Evolutionary conservation across 2,329 filamentous ascomycete genomes (phyloP).

Genomic region (Trichoderma atrobrunneum): DNA sequence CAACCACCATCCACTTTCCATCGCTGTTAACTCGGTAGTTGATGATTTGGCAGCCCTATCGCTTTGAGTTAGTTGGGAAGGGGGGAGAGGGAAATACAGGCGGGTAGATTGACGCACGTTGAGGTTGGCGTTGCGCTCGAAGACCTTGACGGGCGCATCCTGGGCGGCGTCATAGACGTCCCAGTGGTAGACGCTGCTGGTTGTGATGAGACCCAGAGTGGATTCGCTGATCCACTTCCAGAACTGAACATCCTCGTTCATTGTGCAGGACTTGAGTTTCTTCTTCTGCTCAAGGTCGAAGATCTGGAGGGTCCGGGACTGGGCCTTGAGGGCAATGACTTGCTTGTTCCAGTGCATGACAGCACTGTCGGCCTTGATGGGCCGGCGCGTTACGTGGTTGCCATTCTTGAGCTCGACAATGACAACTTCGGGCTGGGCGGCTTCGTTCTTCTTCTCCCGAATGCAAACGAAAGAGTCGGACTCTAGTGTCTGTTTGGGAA

Average conservation of each 20-base stretch:
- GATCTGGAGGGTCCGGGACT: slow-evolving; percentile 92
- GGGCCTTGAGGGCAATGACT: slow-evolving; percentile 94
- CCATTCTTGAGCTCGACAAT: slow-evolving; percentile 97
- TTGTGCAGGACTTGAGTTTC: slow-evolving; percentile 94
- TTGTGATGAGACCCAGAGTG: slow-evolving; percentile 85
- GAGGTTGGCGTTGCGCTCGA: slow-evolving; percentile 90
- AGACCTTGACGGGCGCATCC: slow-evolving; percentile 79
- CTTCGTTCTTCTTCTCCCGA: slow-evolving; percentile 85
- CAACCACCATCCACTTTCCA: slow-evolving; percentile 97
- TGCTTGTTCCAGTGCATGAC: slow-evolving; percentile 99
- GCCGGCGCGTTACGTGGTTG: slow-evolving; percentile 90
- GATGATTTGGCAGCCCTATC: slow-evolving; percentile 93
- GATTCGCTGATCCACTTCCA: slow-evolving; percentile 99
- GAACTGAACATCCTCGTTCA: slow-evolving; percentile 96
- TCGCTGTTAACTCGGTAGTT: slow-evolving; percentile 97
- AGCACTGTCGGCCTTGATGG: slow-evolving; percentile 98
- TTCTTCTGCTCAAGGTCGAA: slow-evolving; percentile 91
- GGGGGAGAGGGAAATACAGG: neutral
- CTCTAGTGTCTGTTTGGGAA: slow-evolving; percentile 78
- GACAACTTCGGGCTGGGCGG: slow-evolving; percentile 85
- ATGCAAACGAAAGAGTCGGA: slow-evolving; percentile 96
- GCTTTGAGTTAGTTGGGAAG: neutral
- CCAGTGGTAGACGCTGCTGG: slow-evolving; percentile 93
- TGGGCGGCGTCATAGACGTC: slow-evolving; percentile 87
- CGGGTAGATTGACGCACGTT: slow-evolving; percentile 56